phyloP scores from a whole-genome alignment of 495 filamentous ascomycete genomes.

The Staphylotrichum longicolle region DNA sequence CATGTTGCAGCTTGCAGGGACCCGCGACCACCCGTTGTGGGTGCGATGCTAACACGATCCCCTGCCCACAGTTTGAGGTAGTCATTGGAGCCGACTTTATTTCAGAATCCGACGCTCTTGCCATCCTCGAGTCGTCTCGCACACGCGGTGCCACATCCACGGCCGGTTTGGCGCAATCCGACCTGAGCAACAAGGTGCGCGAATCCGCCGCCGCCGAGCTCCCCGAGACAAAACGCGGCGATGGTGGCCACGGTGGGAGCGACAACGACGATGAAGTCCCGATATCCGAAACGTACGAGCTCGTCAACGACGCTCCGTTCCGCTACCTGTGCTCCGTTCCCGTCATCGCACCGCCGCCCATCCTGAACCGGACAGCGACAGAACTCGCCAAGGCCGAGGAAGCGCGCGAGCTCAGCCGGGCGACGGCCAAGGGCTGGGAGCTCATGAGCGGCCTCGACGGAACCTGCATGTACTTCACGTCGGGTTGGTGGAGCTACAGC shows the following conservation, averaged over 20 bases:
- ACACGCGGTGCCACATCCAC: conserved; percentile 32
- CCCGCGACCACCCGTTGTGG: too few relatives aligned
- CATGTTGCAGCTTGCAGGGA: too few relatives aligned
- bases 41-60: background rate
- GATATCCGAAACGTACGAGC: conserved; percentile 61
- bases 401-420: conserved; percentile 78
- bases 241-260: conserved; percentile 10
- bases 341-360: conserved; percentile 54
- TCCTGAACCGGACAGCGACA: conserved; percentile 58
- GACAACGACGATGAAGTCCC: conserved; percentile 18
- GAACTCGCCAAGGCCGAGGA: conserved; percentile 68
- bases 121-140: conserved; percentile 47
- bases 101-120: conserved; percentile 65
- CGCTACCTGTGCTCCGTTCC: conserved; percentile 86
- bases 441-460: conserved; percentile 85
- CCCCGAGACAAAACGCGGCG: background rate
- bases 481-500: conserved; percentile 95
- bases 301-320: conserved; percentile 65
- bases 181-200: conserved; percentile 37
- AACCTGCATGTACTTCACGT: conserved; percentile 83
- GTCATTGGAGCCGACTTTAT: conserved; percentile 73
- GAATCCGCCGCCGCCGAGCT: conserved; percentile 32
- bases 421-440: conserved; percentile 82
- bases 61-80: conserved; percentile 60
- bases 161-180: conserved; percentile 37